Percentiles rank a stretch among this genome's conserved stretches.
phyloP scores from a whole-genome alignment of 192 early-diverging fungal species.

The Lobosporangium transversale region DNA sequence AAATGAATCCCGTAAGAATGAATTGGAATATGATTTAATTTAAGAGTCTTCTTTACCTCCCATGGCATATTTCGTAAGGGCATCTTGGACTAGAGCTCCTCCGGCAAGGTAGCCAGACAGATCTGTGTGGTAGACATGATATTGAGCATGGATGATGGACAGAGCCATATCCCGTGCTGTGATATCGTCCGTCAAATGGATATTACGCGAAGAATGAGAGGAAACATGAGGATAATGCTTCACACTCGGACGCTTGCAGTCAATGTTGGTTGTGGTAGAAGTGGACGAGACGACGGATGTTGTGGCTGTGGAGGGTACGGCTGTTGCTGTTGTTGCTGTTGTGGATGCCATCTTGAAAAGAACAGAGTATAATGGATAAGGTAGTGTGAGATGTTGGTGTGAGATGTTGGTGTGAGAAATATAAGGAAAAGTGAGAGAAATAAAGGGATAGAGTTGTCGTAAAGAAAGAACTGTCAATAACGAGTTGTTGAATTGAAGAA shows the following conservation, averaged over 20 bases:
- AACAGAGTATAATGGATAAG: neutral
- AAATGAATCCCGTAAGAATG: too few relatives aligned
- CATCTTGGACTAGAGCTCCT: constrained; percentile 46
- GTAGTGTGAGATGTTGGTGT: neutral
- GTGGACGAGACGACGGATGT: neutral
- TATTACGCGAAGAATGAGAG: constrained; percentile 35
- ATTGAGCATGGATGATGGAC: constrained; percentile 45
- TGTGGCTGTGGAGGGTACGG: neutral
- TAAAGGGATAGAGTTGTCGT: too few relatives aligned
- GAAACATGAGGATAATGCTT: constrained; percentile 27
- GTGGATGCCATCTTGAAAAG: neutral
- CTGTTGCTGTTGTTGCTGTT: neutral
- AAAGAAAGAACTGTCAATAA: too few relatives aligned
- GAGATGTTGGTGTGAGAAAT: too few relatives aligned
- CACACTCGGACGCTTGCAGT: constrained; percentile 6
- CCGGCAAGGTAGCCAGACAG: constrained; percentile 41
- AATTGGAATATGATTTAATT: too few relatives aligned
- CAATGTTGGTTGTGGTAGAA: neutral
- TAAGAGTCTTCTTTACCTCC: too few relatives aligned
- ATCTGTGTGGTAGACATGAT: constrained; percentile 48
- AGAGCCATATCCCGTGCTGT: constrained; percentile 34
- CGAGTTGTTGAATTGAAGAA: too few relatives aligned
- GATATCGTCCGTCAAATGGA: constrained; percentile 30
- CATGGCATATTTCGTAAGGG: constrained; percentile 28
- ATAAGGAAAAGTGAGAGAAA: too few relatives aligned